Evolutionary conservation across 2,329 filamentous ascomycete species (phyloP), one percentile per base, ranked within the genome.

Genomic region (Penicillium sp.): DNA sequence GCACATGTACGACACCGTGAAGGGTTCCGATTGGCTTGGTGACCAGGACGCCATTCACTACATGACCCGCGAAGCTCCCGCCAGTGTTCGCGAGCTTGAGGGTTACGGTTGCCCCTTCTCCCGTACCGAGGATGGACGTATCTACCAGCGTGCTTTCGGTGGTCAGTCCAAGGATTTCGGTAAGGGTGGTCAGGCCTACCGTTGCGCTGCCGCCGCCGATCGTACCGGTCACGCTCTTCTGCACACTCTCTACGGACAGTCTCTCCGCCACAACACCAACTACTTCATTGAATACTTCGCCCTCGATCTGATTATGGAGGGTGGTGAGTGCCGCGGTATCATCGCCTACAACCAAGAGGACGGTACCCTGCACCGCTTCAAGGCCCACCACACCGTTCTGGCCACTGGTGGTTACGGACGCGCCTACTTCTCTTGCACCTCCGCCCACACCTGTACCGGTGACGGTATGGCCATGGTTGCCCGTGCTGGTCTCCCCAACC

Each of bases 271-370:
- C 84, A 96, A 97, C 83, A 97, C 93, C 72, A 97, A 97, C 83
- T 99, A 97, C 84, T 97, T 99, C 80, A 97, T 99, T 76, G 94
- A 97, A 79, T 97, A 92, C 83, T 99, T 97, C 75, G 94, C 92
- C 67, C 84, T 96, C 64, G 94, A 97, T 74, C 81, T 97, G 77
- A 89, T 99, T 69, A 97, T 97, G 94, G 89, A 97, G 79, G 90
- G 95, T 69, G 93, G 93, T 57, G 89, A 93, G 77, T 97, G 93
- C 83, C 92, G 92, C 65, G 94, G 94, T 85, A 90, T 97, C 64
- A 83, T 97, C 64, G 93, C 93, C 56, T 97, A 97, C 80, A 97
- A 97, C 84, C 92, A 97, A 80, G 93, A 99, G 79, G 94, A 99
- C 72, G 94, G 94, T 62, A 97, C 93, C 31, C 87, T 97, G 58